These are phyloP conservation scores for Coemansia sp. DNA, from an alignment of 192 early-diverging fungal species.

Conservation along the genomic window DNA sequence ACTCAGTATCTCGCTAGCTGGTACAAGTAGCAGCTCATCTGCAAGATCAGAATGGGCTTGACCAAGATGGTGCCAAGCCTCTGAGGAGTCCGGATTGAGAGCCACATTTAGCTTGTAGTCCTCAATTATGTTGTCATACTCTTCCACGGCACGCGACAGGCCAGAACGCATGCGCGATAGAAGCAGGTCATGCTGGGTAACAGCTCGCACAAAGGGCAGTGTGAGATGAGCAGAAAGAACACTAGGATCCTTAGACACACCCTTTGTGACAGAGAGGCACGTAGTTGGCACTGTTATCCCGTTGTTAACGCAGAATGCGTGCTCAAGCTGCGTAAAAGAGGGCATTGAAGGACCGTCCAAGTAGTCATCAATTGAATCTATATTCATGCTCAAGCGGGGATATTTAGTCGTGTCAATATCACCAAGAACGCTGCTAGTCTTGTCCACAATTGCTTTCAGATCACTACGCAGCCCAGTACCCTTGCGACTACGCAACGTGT, in stretches of 20 bases:
- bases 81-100: constrained; percentile 25
- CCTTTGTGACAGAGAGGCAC: constrained; percentile 10
- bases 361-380: constrained; percentile 42
- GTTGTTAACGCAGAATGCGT: background rate
- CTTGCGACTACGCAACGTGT: constrained; percentile 27
- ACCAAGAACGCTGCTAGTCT: constrained; percentile 17
- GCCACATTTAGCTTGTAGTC: constrained; percentile 49
- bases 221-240: constrained; percentile 18
- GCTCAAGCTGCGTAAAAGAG: constrained; percentile 26
- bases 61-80: constrained; percentile 41
- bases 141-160: constrained; percentile 34
- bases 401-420: constrained; percentile 29
- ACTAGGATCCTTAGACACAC: background rate
- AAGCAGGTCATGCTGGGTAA: constrained; percentile 38
- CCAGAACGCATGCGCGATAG: constrained; percentile 46
- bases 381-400: constrained; percentile 39
- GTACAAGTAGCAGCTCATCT: constrained; percentile 46
- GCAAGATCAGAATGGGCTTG: constrained; percentile 47
- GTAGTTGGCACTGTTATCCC: background rate
- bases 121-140: constrained; percentile 49
- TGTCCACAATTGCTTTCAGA: constrained; percentile 41
- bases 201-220: constrained; percentile 45
- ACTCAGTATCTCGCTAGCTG: constrained; percentile 35
- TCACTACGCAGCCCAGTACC: constrained; percentile 44
- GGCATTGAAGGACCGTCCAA: constrained; percentile 49